Conservation (phyloP, 1,284 basidiomycete genomes). For the Cryptococcus jaspeensis region DNA sequence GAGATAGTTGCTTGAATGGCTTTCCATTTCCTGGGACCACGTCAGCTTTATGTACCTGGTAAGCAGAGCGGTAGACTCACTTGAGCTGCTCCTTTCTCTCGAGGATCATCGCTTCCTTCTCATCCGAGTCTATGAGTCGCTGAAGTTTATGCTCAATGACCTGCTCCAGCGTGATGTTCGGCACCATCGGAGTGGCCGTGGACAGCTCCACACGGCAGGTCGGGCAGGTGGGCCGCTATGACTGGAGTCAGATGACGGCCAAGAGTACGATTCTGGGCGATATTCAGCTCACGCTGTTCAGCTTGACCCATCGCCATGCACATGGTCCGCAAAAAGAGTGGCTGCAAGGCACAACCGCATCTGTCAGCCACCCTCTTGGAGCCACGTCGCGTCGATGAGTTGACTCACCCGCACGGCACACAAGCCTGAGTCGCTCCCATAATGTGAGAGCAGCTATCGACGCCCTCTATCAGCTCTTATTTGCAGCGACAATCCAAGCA, state of each 20-base stretch:
- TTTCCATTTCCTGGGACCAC: slow-evolving; percentile 18
- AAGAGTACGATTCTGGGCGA: too few species aligned
- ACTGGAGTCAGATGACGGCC: not conserved
- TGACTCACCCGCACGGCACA: slow-evolving; percentile 37
- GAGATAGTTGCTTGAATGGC: slow-evolving; percentile 19
- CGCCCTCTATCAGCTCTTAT: slow-evolving; percentile 12
- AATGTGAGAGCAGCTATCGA: slow-evolving; percentile 31
- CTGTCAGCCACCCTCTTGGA: not conserved
- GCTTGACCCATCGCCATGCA: slow-evolving; percentile 38
- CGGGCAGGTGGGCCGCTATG: slow-evolving; percentile 33
- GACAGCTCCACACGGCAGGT: slow-evolving; percentile 29
- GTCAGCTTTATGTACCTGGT: not conserved
- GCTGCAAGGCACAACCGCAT: slow-evolving; percentile 4
- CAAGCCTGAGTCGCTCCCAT: slow-evolving; percentile 35
- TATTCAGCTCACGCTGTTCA: slow-evolving; percentile 26
- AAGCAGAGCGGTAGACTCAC: slow-evolving; percentile 22
- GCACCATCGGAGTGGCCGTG: slow-evolving; percentile 23
- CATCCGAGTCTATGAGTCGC: slow-evolving; percentile 18
- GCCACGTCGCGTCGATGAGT: not conserved
- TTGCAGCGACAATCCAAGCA: not conserved
- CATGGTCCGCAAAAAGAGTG: slow-evolving; percentile 43
- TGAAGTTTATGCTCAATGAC: slow-evolving; percentile 37
- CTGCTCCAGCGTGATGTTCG: slow-evolving; percentile 40
- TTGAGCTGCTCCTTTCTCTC: slow-evolving; percentile 31
- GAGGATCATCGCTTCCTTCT: slow-evolving; percentile 31